Evolutionary conservation across 2,329 filamentous ascomycete genomes (phyloP), one percentile per base, ranked within the genome.

Genomic region (Penicillium aurantiogriseum): DNA sequence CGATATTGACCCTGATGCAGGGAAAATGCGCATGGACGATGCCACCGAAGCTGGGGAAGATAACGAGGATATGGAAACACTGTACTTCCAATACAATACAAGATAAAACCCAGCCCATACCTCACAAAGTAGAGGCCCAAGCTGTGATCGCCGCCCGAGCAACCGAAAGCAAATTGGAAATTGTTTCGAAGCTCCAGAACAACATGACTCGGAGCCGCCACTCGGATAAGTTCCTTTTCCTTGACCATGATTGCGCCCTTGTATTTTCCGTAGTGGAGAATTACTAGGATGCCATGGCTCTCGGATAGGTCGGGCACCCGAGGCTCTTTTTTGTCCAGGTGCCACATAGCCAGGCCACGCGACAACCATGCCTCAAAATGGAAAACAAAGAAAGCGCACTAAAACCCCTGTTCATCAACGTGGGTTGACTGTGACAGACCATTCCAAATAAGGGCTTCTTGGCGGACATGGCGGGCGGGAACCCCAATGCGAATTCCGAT

Each of bases 211-310:
- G 36, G 54, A 46, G 21, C 47, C 40, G 35, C 48, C 54, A 53
- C 23, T 42, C 10, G 9, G 21, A 29, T 13, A 27, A 23, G 43
- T 25, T 8, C 42, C 21, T 39, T 31, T 29, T 42, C 36, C 21
- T 47, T 43, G 43, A 42, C 8, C 23, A 56, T 17, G 21, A 53
- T 45, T 53, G 54, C 21, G 42, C 35, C 33, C 27, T 52, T 15
- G 54, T 38, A 29, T 38, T 52, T 53, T 56, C 42, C 49, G 23
- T 38, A 8, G 54, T 53, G 54, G 54, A 53, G 54, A 47, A 56
- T 33, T 44, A 33, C 33, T 23, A 50, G 31, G 29, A 42, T 36
- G 21, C 17, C n/a, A 46, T 42, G 15, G 29, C 33, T 42, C 23
- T 47, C 54, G 49, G 54, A 47, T 53, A 56, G 42, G 49, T 47